phyloP scores from a whole-genome alignment of 2,329 filamentous ascomycete genomes.

The Monilinia vaccinii-corymbosi region DNA sequence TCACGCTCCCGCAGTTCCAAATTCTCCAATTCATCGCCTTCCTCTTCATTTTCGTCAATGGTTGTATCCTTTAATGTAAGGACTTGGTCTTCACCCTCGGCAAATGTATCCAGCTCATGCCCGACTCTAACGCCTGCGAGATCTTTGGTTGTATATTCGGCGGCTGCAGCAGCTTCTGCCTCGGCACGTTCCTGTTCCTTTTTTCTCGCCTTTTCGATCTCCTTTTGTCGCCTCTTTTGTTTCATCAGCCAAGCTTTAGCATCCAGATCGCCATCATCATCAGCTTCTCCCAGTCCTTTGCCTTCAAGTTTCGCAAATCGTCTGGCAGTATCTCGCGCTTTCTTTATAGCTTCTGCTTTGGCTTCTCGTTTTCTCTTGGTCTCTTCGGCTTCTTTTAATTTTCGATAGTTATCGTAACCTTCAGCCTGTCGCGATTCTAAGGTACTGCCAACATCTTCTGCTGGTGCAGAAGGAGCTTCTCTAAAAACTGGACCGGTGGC shows the following conservation, averaged over 20 bases:
- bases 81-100: slow-evolving; percentile 77
- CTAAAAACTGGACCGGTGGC: slow-evolving; percentile 49
- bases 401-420: slow-evolving; percentile 63
- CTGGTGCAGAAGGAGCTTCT: slow-evolving; percentile 32
- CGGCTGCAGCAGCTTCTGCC: slow-evolving; percentile 57
- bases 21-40: slow-evolving; percentile 85
- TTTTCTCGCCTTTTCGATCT: slow-evolving; percentile 69
- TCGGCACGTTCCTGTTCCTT: slow-evolving; percentile 69
- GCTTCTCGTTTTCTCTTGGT: slow-evolving; percentile 73
- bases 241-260: slow-evolving; percentile 80
- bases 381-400: slow-evolving; percentile 58
- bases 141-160: slow-evolving; percentile 77
- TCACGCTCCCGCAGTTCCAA: slow-evolving; percentile 62
- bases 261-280: slow-evolving; percentile 57
- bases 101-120: slow-evolving; percentile 74
- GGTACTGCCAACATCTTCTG: slow-evolving; percentile 68
- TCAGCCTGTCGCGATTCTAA: slow-evolving; percentile 71
- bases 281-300: slow-evolving; percentile 70
- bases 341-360: slow-evolving; percentile 74
- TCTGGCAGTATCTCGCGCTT: slow-evolving; percentile 75
- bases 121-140: slow-evolving; percentile 85
- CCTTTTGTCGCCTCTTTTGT: slow-evolving; percentile 89
- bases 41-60: slow-evolving; percentile 73
- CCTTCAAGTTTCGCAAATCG: slow-evolving; percentile 70
- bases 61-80: slow-evolving; percentile 90